Evolutionary conservation across 1,284 basidiomycete genomes (phyloP).

Genomic region (Tausonia pullulans): DNA sequence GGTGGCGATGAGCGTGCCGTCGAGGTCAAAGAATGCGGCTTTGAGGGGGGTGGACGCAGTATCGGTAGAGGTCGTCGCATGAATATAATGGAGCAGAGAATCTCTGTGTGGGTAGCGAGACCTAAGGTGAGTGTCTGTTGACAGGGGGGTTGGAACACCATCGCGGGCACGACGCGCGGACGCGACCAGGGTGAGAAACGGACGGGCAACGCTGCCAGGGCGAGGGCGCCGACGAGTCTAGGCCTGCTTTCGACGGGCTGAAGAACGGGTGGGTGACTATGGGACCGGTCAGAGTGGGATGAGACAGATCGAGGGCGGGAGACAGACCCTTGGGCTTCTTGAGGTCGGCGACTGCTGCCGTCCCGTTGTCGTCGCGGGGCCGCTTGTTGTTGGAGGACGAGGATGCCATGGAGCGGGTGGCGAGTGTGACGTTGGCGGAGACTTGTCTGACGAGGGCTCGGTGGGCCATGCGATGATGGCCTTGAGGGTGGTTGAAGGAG

Average conservation of each 20-base stretch:
- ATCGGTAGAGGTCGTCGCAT: neutral
- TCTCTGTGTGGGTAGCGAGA: neutral
- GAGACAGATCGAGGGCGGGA: neutral
- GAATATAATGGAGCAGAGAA: neutral
- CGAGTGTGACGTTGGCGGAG: no score
- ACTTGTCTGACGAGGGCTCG: neutral
- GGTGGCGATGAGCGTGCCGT: constrained; percentile 71
- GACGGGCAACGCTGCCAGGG: neutral
- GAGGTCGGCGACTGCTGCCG: neutral
- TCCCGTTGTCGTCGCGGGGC: neutral
- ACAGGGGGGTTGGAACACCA: neutral
- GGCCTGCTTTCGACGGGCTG: neutral
- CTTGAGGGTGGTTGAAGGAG: neutral
- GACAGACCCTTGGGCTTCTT: neutral
- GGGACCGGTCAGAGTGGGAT: neutral
- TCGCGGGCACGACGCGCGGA: no score
- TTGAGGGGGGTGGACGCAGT: constrained; percentile 28
- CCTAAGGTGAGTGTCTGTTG: neutral
- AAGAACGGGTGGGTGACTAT: no score
- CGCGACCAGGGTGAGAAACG: neutral
- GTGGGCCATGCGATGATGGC: neutral
- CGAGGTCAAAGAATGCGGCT: constrained; percentile 73
- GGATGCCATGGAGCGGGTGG: neutral
- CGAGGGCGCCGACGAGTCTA: neutral
- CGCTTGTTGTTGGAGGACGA: neutral